A percentile compares a stretch with the other conserved stretches of the same genome.
Evolutionary conservation across 1,284 basidiomycete species (phyloP).

Genomic region (Polyporus tsugae): DNA sequence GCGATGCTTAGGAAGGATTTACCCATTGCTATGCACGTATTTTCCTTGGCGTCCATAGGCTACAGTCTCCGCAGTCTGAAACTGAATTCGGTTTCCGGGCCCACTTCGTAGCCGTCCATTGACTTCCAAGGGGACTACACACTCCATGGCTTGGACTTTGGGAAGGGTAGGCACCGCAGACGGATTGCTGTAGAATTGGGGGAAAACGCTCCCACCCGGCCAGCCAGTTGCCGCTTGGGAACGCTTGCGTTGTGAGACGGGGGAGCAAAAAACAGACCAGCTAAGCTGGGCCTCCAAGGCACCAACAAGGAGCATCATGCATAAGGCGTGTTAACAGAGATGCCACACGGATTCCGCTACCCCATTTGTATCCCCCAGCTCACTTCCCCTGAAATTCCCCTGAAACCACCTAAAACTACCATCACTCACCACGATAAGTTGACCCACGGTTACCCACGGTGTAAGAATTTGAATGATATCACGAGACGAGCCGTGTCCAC

Average conservation of each 20-base stretch:
- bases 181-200: not conserved
- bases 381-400: not conserved
- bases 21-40: not conserved
- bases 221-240: conserved; percentile 2
- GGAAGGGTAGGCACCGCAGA: conserved; percentile 6
- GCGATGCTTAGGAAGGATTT: not conserved
- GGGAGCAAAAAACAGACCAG: not conserved
- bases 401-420: not conserved
- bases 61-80: not conserved
- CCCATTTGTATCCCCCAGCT: conserved; percentile 12
- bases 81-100: not conserved
- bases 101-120: not conserved
- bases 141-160: not conserved
- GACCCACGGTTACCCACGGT: not conserved
- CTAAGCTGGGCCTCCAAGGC: not conserved
- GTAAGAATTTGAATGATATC: not conserved
- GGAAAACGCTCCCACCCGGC: not conserved
- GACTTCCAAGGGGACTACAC: not conserved
- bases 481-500: not conserved
- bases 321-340: not conserved
- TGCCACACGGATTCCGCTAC: not conserved
- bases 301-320: not conserved
- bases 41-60: not conserved
- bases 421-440: not conserved
- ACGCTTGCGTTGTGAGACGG: not conserved